Evolutionary conservation across 164 flowering plant species (phyloP), one percentile per base, ranked within the genome.

Genomic region (Cinnamomum micranthum): DNA sequence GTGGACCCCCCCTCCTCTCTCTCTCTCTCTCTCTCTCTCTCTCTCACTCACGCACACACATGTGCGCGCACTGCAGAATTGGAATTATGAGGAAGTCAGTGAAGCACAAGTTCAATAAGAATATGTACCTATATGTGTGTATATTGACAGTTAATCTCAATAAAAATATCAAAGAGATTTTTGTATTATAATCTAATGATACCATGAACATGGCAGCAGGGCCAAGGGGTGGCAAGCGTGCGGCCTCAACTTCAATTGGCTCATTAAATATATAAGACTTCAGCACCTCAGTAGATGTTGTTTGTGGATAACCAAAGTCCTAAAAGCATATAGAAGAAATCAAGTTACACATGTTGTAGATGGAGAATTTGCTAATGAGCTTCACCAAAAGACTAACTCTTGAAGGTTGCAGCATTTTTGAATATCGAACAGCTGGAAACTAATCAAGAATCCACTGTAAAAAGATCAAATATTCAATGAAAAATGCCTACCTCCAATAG

Each of bases 231-330:
- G 92, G 95, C 78, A 93, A 69, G 41, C 88, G 94, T 71, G 87
- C 91, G 80, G 93, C 86, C 82, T 92, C 94, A 74, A 89, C 78
- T 78, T 88, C 88, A 77, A 95, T 89, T 68, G 97, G 99, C 83
- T 95, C 99, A 84, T 95, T 93, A 77, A 93, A 92, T 59, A 95
- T 82, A 81, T 84, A 93, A 47, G 98, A 92, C 77, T 93, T 95
- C 86, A 93, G 77, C 72, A 91, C 77, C 82, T 95, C 99, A 72
- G 99, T 95, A 23, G 98, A 95, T 67, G 99, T 92, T 71, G 97
- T 93, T 81, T 93, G 99, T 65, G 88, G 94, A 84, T 91, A 95
- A 73, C 97, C 99, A 82, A 93, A 95, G 79, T 95, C 99, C 99
- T 95, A 83, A 35, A 5, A 72, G 73, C 70, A 77, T 76, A 75